Conservation (phyloP, 75 land plant species). For the Adiantum capillusveneris region DNA sequence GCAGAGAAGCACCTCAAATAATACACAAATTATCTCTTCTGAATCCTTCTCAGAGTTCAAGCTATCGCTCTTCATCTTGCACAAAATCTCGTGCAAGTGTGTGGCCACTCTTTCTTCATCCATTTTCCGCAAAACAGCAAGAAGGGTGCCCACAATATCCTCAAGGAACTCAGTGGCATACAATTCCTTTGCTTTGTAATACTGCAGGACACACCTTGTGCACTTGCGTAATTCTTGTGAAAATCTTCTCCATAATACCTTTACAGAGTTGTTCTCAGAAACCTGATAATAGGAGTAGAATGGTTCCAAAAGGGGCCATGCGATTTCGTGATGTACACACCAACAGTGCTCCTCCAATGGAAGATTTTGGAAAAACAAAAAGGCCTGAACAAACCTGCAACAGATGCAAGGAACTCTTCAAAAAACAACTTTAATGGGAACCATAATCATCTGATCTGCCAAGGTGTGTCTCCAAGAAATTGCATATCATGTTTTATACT, state of each 20-base stretch:
- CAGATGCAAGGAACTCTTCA: background rate
- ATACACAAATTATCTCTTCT: constrained; percentile 55
- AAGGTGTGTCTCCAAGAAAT: too few relatives aligned
- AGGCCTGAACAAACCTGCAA: constrained; percentile 83
- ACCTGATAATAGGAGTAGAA: constrained; percentile 51
- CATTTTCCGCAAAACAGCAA: constrained; percentile 48
- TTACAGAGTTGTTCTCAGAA: constrained; percentile 39
- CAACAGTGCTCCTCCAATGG: constrained; percentile 73
- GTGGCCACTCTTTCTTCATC: constrained; percentile 79
- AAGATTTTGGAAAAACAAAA: constrained; percentile 40
- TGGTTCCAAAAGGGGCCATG: constrained; percentile 78
- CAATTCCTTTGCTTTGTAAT: constrained; percentile 67
- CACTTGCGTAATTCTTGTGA: constrained; percentile 56
- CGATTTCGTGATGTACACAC: constrained; percentile 63
- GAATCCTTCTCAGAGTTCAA: constrained; percentile 36
- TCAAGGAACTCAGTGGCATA: constrained; percentile 52
- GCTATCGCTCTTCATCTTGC: constrained; percentile 19
- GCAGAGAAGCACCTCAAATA: constrained; percentile 61
- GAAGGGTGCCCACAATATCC: constrained; percentile 51
- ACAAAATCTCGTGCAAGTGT: constrained; percentile 54
- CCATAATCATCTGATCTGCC: too few relatives aligned
- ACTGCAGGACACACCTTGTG: constrained; percentile 55
- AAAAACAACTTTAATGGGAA: too few relatives aligned
- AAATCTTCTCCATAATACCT: constrained; percentile 63
- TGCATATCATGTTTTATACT: too few relatives aligned